phyloP scores from a whole-genome alignment of 306 rosid genomes.

The Biancaea sappan region DNA sequence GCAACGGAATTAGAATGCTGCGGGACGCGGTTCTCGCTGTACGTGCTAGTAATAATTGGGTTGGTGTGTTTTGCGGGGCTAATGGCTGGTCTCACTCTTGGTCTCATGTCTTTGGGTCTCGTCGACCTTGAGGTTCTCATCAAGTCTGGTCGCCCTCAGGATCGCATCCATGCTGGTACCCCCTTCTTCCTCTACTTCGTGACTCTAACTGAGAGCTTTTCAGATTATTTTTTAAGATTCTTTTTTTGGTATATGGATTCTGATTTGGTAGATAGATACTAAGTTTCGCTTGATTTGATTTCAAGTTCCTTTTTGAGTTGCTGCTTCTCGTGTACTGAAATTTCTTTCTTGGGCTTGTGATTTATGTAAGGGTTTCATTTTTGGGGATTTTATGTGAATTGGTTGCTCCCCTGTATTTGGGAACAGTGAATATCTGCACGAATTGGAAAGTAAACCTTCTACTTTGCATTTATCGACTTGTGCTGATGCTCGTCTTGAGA shows the following conservation, averaged over 20 bases:
- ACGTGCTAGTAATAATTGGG: slow-evolving; percentile 53
- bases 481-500: not conserved
- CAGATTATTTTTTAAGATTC: not conserved
- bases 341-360: not conserved
- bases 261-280: not conserved
- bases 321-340: not conserved
- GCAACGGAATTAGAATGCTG: slow-evolving; percentile 68
- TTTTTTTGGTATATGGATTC: not conserved
- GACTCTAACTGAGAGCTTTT: not conserved
- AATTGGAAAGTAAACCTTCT: not conserved
- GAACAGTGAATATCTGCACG: not conserved
- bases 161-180: slow-evolving; percentile 77
- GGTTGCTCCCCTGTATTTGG: not conserved
- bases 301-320: not conserved
- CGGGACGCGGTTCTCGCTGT: slow-evolving; percentile 58
- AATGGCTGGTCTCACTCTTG: slow-evolving; percentile 97
- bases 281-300: not conserved
- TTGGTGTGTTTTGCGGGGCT: slow-evolving; percentile 86
- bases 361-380: not conserved
- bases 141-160: slow-evolving; percentile 93
- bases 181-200: not conserved
- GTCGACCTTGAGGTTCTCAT: slow-evolving; percentile 99
- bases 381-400: not conserved
- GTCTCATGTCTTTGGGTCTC: slow-evolving; percentile 95
- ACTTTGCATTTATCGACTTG: not conserved